Evolutionary conservation across 805 yeast genomes (phyloP).

Genomic region (Suhomyces sp.): DNA sequence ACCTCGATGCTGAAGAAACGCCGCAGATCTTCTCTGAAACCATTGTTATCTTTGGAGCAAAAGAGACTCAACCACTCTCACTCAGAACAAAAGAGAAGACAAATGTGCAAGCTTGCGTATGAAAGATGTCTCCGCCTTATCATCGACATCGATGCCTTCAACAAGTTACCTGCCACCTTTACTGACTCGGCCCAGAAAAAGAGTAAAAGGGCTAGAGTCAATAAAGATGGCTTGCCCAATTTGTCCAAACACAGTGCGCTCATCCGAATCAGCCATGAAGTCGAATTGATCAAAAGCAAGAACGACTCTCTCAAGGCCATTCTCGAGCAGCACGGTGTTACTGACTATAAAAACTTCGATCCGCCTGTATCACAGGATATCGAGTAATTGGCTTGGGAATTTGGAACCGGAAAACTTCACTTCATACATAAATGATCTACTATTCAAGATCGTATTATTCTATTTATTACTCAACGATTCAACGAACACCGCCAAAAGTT

Average conservation of each 20-base stretch:
- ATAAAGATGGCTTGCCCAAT: conserved; percentile 45
- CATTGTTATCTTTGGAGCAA: conserved; percentile 38
- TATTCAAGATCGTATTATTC: conserved; percentile 2
- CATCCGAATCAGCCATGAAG: conserved; percentile 38
- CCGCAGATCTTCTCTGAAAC: conserved; percentile 31
- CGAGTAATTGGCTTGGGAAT: not conserved
- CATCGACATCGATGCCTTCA: conserved; percentile 36
- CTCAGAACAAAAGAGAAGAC: conserved; percentile 43
- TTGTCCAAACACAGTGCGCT: conserved; percentile 44
- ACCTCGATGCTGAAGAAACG: conserved; percentile 16
- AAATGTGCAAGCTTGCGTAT: conserved; percentile 44
- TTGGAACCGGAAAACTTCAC: not conserved
- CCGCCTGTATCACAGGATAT: conserved; percentile 4
- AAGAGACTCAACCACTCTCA: conserved; percentile 41
- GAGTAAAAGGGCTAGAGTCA: conserved; percentile 37
- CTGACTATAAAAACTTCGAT: conserved; percentile 1
- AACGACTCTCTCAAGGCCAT: conserved; percentile 33
- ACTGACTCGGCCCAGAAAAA: conserved; percentile 14
- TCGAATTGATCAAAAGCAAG: conserved; percentile 29
- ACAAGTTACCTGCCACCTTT: conserved; percentile 17
- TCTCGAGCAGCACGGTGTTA: conserved; percentile 10
- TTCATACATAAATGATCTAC: not conserved
- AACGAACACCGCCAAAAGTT: not conserved
- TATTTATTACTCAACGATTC: conserved; percentile 1
- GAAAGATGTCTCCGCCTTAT: conserved; percentile 41